These are phyloP conservation scores for Hymenoscyphus repandus DNA, from an alignment of 2,329 filamentous ascomycete genomes.

Conservation along the genomic window DNA sequence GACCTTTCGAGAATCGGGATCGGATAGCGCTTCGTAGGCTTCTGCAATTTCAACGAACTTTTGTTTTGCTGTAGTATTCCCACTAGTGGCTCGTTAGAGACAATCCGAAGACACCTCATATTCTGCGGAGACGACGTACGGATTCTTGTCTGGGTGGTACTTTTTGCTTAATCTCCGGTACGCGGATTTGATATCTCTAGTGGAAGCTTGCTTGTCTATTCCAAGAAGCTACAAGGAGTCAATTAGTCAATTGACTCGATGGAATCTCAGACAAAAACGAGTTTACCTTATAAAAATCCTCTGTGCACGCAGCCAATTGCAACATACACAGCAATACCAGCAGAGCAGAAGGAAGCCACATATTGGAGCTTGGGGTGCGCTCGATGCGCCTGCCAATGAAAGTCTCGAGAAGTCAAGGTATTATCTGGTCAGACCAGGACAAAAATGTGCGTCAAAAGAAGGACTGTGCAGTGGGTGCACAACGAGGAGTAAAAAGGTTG, in stretches of 20 bases:
- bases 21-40: conserved; percentile 87
- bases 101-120: not conserved
- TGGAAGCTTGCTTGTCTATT: conserved; percentile 70
- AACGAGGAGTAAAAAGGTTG: not conserved
- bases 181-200: conserved; percentile 87
- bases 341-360: conserved; percentile 48
- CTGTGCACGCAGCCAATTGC: conserved; percentile 51
- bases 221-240: conserved; percentile 60
- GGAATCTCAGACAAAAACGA: not conserved
- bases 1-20: conserved; percentile 73
- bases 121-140: conserved; percentile 51
- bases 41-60: conserved; percentile 94
- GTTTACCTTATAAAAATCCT: conserved; percentile 75
- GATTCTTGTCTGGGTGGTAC: conserved; percentile 97
- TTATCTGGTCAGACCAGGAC: conserved; percentile 7
- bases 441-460: conserved; percentile 16
- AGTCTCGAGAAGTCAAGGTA: conserved; percentile 3
- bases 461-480: conserved; percentile 12
- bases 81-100: conserved; percentile 42
- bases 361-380: conserved; percentile 25
- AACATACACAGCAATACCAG: conserved; percentile 49
- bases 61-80: conserved; percentile 72
- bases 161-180: conserved; percentile 92
- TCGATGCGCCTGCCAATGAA: conserved; percentile 13
- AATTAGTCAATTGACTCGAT: conserved; percentile 5